These are phyloP conservation scores for Fusarium praegraminearum DNA, from an alignment of 2,329 filamentous ascomycete species.

Conservation along the genomic window DNA sequence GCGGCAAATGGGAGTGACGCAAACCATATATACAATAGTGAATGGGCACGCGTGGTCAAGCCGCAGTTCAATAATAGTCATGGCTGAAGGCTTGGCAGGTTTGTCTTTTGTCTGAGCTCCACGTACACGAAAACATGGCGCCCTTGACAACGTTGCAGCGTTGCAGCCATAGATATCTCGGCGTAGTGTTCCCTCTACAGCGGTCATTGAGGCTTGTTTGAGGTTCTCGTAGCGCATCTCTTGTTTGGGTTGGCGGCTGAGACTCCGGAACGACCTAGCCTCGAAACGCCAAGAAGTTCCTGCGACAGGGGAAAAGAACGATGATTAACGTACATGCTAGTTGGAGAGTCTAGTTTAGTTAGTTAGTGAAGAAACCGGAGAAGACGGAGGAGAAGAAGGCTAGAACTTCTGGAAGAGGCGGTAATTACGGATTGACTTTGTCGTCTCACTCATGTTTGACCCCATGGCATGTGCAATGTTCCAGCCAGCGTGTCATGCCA, in stretches of 20 bases:
- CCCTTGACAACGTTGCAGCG: slow-evolving; percentile 30
- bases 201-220: slow-evolving; percentile 20
- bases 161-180: slow-evolving; percentile 26
- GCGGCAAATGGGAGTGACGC: slow-evolving; percentile 16
- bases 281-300: slow-evolving; percentile 32
- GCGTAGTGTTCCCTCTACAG: slow-evolving; percentile 21
- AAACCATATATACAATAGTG: slow-evolving; percentile 3
- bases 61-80: slow-evolving; percentile 1
- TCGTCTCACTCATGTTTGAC: slow-evolving; percentile 28
- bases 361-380: not conserved
- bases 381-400: slow-evolving; percentile 13
- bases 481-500: slow-evolving; percentile 25
- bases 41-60: not conserved
- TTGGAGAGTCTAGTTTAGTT: not conserved
- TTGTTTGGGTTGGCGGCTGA: slow-evolving; percentile 23
- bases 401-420: slow-evolving; percentile 18
- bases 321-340: not conserved
- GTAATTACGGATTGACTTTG: slow-evolving; percentile 3
- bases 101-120: not conserved
- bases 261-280: slow-evolving; percentile 28
- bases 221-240: slow-evolving; percentile 1
- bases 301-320: slow-evolving; percentile 11
- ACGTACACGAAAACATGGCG: slow-evolving; percentile 5
- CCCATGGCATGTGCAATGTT: slow-evolving; percentile 15
- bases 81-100: slow-evolving; percentile 7